Percentiles rank a stretch among this genome's conserved stretches.
phyloP scores from a whole-genome alignment of 2,329 filamentous ascomycete species.

The Apiospora phragmitis region DNA sequence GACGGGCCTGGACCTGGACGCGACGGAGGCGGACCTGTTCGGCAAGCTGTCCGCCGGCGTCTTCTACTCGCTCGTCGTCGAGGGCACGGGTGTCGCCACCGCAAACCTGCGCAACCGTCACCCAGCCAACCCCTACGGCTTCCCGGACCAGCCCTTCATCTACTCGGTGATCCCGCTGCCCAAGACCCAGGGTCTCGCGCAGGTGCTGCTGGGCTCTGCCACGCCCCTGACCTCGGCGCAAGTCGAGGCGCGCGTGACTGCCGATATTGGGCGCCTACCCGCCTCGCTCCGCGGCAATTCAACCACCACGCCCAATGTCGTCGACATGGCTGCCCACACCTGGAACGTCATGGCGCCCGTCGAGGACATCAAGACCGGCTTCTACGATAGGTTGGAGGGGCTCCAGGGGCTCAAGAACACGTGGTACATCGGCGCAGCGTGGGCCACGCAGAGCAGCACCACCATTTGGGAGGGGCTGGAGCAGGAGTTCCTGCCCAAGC shows the following conservation, averaged over 20 bases:
- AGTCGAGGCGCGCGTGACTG: background rate
- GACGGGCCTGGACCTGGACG: background rate
- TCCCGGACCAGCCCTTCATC: background rate
- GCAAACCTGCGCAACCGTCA: background rate
- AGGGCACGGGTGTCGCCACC: background rate
- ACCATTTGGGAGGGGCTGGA: background rate
- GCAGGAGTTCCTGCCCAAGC: background rate
- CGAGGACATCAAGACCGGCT: background rate
- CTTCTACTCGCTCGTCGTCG: conserved; percentile 2
- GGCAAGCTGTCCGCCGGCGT: background rate
- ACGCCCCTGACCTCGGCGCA: background rate
- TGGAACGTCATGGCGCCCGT: background rate
- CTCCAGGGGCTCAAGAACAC: background rate
- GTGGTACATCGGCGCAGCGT: background rate
- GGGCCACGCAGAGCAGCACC: background rate
- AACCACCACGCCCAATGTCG: background rate
- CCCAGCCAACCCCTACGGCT: conserved; percentile 5
- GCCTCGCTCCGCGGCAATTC: background rate
- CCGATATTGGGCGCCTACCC: background rate
- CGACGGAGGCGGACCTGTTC: background rate
- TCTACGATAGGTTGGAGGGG: background rate
- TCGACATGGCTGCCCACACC: background rate
- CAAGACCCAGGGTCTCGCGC: background rate
- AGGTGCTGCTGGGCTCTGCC: background rate
- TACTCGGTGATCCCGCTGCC: background rate